phyloP scores from a whole-genome alignment of 805 yeast species.

The Lipomyces starkeyi region DNA sequence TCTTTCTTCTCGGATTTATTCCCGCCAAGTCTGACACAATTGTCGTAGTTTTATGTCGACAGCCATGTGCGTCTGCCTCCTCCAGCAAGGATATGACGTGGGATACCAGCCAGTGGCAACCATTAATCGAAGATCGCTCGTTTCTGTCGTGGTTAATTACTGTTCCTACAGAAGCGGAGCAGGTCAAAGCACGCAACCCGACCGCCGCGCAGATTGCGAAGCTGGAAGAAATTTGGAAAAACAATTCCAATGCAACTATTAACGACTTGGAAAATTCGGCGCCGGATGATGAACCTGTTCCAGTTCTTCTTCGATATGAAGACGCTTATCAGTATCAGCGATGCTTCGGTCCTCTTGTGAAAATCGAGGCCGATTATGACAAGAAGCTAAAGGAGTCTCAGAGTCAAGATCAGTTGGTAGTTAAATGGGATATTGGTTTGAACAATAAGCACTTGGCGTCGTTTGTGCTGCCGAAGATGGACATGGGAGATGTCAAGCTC shows the following conservation, averaged over 20 bases:
- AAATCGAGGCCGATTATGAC: constrained; percentile 82
- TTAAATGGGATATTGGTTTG: constrained; percentile 73
- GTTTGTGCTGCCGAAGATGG: constrained; percentile 71
- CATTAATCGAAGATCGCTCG: constrained; percentile 78
- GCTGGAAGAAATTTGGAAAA: constrained; percentile 82
- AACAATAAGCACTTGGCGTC: constrained; percentile 71
- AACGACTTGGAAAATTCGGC: constrained; percentile 63
- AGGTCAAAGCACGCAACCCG: constrained; percentile 60
- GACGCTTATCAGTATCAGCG: constrained; percentile 88
- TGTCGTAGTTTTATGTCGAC: constrained; percentile 82
- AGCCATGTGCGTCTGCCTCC: constrained; percentile 65
- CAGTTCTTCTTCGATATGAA: constrained; percentile 74
- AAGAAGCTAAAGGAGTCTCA: constrained; percentile 75
- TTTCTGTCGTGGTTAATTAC: constrained; percentile 83
- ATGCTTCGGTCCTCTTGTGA: constrained; percentile 80
- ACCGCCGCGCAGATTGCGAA: constrained; percentile 68
- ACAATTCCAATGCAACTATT: constrained; percentile 72
- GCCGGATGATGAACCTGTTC: constrained; percentile 64
- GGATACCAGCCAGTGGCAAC: constrained; percentile 89
- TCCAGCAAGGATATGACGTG: constrained; percentile 75
- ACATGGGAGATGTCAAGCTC: constrained; percentile 64
- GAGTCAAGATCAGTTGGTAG: constrained; percentile 71
- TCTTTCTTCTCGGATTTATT: constrained; percentile 82
- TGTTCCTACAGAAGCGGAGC: constrained; percentile 68
- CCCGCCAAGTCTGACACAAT: constrained; percentile 85